Base-by-base conservation (phyloP, 306 rosid species). In the Lithocarpus polystachyus region DNA sequence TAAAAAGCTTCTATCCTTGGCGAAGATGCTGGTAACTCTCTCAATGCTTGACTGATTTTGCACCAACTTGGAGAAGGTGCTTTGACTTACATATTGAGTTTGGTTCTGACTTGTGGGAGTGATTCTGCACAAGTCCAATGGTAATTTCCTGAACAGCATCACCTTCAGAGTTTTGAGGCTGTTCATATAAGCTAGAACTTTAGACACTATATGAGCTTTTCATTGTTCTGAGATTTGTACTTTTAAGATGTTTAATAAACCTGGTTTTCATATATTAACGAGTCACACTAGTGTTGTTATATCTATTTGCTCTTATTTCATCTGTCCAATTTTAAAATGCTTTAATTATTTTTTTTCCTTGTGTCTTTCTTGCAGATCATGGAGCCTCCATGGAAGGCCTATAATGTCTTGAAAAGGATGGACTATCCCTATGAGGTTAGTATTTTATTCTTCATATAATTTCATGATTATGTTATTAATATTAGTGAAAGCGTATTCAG, bases 351-450 rank as follows among this genome's bases (percentile, higher is more conserved):
- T 75, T 74, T 78, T 64, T 26, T 29, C 26, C 43, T 48, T 29
- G 22, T 80, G 51, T 81, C 64, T 76, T 71, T 45, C 82, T 61
- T 83, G 84, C 90, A 95, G 99, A 95, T 95, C 77, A 92, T 92
- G 94, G 99, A 93, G 83, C 98, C 98, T 73, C 99, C 98, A 6
- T 91, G 98, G 99, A 78, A 82, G 84, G 98, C 98, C 75, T 85
- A 85, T 87, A 91, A 90, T 85, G 92, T 93, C 69, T 43, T 95
- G 91, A 84, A 80, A 85, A 93, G 82, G 91, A 95, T 95, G 90
- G 96, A 91, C 80, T 95, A 95, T 85, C 98, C 99, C 14, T 91
- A 85, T 72, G 99, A 95, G 97, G 99, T 83, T 31, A 82, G 88
- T 85, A 67, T 73, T 52, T 71, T 77, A 54, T 31, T 55, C 10